These are phyloP conservation scores for Lenzites betulinus DNA, from an alignment of 768 basidiomycete species.

Conservation along the genomic window DNA sequence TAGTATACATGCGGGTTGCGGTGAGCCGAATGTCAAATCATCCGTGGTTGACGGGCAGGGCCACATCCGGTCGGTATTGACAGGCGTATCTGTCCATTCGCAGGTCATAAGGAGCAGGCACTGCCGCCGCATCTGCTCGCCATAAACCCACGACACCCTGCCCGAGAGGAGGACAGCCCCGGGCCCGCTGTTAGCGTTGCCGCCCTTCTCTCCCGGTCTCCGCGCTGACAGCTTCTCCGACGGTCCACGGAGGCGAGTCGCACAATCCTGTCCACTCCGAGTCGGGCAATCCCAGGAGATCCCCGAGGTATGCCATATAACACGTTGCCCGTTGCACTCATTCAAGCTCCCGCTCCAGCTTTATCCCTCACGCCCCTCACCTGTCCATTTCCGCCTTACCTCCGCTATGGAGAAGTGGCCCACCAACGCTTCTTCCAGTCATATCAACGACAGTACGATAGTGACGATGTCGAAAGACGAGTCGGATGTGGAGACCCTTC, in stretches of 20 bases:
- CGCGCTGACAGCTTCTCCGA: constrained; percentile 18
- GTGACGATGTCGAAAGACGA: not conserved
- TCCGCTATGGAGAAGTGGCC: not conserved
- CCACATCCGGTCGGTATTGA: not conserved
- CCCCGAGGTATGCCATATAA: not conserved
- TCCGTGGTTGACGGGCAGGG: constrained; percentile 12
- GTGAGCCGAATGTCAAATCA: constrained; percentile 13
- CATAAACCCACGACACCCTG: not conserved
- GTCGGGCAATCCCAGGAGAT: not conserved
- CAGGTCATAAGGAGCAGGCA: not conserved
- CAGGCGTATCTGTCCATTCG: not conserved
- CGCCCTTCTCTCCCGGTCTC: not conserved
- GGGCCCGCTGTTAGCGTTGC: not conserved
- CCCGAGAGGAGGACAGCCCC: not conserved
- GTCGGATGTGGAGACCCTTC: not conserved
- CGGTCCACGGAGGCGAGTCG: not conserved
- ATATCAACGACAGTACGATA: not conserved
- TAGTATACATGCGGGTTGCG: not conserved
- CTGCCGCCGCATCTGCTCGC: not conserved
- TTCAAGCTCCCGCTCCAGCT: not conserved
- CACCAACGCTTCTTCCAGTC: not conserved
- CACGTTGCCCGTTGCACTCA: not conserved
- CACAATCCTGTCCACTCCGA: not conserved
- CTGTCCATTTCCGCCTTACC: not conserved
- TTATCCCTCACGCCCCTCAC: not conserved